Evolutionary conservation across 1,284 basidiomycete species (phyloP).

Genomic region (Marasmius fiardii): DNA sequence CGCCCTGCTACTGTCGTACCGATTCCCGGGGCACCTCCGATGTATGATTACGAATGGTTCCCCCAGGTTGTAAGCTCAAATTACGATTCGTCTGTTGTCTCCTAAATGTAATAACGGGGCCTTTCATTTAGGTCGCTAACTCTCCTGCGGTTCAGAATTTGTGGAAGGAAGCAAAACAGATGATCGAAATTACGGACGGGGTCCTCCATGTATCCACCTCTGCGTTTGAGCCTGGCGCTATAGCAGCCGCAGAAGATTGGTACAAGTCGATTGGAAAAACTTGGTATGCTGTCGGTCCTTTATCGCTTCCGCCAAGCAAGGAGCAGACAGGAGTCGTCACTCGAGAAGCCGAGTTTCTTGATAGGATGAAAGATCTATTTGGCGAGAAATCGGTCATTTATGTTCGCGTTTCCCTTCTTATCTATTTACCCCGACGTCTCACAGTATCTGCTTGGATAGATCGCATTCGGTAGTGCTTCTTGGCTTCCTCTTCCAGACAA

Average conservation of each 20-base stretch:
- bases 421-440: too few species aligned
- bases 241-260: neutral
- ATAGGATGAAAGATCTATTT: neutral
- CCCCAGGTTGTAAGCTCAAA: neutral
- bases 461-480: neutral
- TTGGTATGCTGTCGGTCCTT: neutral
- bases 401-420: neutral
- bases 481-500: neutral
- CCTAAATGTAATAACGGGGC: too few species aligned
- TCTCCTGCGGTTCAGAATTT: neutral
- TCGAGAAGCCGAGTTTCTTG: neutral
- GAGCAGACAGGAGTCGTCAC: neutral
- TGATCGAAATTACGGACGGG: neutral
- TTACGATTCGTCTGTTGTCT: neutral
- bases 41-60: neutral
- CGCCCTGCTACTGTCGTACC: neutral
- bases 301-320: neutral
- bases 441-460: neutral
- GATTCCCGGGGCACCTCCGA: conserved; percentile 1
- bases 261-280: neutral
- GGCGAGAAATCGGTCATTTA: neutral
- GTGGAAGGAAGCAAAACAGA: neutral
- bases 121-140: neutral
- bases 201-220: neutral
- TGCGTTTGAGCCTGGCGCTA: neutral